These are phyloP conservation scores for Strigomonas galati DNA, from an alignment of 208 protist species.

Conservation along the genomic window DNA sequence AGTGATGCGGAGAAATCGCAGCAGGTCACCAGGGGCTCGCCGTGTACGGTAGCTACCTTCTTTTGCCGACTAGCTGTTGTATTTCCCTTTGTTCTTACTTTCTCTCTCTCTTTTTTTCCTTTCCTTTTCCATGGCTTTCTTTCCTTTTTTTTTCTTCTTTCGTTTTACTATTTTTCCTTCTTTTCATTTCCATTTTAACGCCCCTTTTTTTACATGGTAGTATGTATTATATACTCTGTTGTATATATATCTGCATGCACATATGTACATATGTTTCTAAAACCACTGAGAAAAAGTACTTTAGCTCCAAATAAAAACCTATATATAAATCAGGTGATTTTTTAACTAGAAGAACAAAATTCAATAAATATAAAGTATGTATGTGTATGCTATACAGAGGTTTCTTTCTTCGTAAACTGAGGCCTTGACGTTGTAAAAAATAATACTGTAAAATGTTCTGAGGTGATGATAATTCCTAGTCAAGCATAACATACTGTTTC, in stretches of 20 bases:
- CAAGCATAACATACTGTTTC: too few relatives aligned
- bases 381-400: too few relatives aligned
- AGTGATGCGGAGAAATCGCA: too few relatives aligned
- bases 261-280: neutral
- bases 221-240: neutral
- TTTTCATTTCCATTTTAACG: neutral
- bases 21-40: too few relatives aligned
- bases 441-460: neutral
- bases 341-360: too few relatives aligned
- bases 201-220: neutral
- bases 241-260: neutral
- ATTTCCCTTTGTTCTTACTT: neutral
- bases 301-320: too few relatives aligned
- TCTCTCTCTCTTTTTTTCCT: conserved; percentile 6
- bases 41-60: neutral
- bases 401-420: too few relatives aligned
- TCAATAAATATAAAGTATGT: too few relatives aligned
- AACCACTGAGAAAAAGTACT: too few relatives aligned
- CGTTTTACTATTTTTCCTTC: neutral
- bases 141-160: conserved; percentile 8
- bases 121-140: neutral
- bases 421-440: too few relatives aligned
- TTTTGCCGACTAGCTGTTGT: neutral
- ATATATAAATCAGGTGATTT: too few relatives aligned
- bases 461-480: neutral